These are phyloP conservation scores for Anthoceros angustus DNA, from an alignment of 225 moss, liverwort and hornwort genomes.

Conservation along the genomic window DNA sequence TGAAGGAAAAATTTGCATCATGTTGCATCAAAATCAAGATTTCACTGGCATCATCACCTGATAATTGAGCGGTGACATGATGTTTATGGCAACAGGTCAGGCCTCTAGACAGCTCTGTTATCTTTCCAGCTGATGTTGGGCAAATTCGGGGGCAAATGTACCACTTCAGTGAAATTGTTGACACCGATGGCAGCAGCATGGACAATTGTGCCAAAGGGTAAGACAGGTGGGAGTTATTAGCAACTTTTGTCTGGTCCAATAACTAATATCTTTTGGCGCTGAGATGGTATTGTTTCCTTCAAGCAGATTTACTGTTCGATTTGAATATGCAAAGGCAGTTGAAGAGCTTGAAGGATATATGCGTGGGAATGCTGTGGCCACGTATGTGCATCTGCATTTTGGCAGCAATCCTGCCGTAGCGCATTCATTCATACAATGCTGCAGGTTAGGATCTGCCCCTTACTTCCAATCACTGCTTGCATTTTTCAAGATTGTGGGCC, in stretches of 20 bases:
- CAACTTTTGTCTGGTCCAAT: not conserved
- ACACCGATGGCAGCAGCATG: constrained; percentile 24
- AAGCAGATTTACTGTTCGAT: constrained; percentile 33
- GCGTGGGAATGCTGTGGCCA: constrained; percentile 50
- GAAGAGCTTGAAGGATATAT: constrained; percentile 57
- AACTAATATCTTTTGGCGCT: not conserved
- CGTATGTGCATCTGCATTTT: constrained; percentile 53
- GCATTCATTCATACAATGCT: constrained; percentile 43
- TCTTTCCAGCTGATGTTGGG: constrained; percentile 44
- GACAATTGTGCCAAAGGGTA: constrained; percentile 44
- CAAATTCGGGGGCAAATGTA: constrained; percentile 53
- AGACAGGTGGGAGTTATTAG: not conserved
- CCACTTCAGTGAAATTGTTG: constrained; percentile 42
- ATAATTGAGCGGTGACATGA: too few relatives aligned
- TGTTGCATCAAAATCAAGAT: too few relatives aligned
- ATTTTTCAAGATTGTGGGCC: not conserved
- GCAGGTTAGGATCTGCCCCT: constrained; percentile 35
- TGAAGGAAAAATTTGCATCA: too few relatives aligned
- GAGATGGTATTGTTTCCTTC: not conserved
- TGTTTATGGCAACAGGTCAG: constrained; percentile 55
- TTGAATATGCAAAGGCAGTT: constrained; percentile 27
- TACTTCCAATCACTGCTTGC: not conserved
- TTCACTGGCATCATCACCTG: too few relatives aligned
- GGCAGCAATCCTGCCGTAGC: constrained; percentile 50
- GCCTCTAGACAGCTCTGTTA: constrained; percentile 40